A percentile compares a stretch with the other conserved stretches of the same genome.
Conservation (phyloP, 371 early-diverging fungal species). For the Mucor racemosus region DNA sequence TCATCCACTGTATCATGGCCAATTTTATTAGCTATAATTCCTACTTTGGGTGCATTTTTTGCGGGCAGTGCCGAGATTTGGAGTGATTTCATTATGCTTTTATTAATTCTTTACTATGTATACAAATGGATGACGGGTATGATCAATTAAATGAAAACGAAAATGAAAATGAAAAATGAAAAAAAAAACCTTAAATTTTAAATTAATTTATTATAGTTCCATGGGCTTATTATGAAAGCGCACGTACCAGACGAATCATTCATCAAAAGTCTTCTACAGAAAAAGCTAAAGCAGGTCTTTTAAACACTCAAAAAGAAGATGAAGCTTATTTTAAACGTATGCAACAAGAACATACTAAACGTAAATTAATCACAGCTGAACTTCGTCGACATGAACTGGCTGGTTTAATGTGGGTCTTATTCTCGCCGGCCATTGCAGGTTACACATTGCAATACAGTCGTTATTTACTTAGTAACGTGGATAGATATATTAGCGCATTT, state of each 20-base stretch:
- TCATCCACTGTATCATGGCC: slow-evolving; percentile 58
- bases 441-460: slow-evolving; percentile 61
- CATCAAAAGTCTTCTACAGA: slow-evolving; percentile 23
- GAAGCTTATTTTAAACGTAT: slow-evolving; percentile 12
- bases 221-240: slow-evolving; percentile 73
- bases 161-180: no score
- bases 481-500: slow-evolving; percentile 60
- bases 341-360: slow-evolving; percentile 9
- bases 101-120: slow-evolving; percentile 67
- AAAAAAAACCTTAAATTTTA: background rate
- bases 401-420: slow-evolving; percentile 55
- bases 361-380: slow-evolving; percentile 34
- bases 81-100: slow-evolving; percentile 68
- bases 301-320: background rate
- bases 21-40: slow-evolving; percentile 64
- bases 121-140: slow-evolving; percentile 75
- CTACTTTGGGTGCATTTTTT: slow-evolving; percentile 66
- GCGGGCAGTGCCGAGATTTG: slow-evolving; percentile 68
- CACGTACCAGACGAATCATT: slow-evolving; percentile 55
- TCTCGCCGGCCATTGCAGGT: slow-evolving; percentile 64
- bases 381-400: slow-evolving; percentile 62
- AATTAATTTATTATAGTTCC: slow-evolving; percentile 44
- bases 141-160: background rate
- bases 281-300: slow-evolving; percentile 10
- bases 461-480: slow-evolving; percentile 57